Evolutionary conservation across 2,329 filamentous ascomycete species (phyloP), one percentile per base, ranked within the genome.

Genomic region (Monosporascus sp.): DNA sequence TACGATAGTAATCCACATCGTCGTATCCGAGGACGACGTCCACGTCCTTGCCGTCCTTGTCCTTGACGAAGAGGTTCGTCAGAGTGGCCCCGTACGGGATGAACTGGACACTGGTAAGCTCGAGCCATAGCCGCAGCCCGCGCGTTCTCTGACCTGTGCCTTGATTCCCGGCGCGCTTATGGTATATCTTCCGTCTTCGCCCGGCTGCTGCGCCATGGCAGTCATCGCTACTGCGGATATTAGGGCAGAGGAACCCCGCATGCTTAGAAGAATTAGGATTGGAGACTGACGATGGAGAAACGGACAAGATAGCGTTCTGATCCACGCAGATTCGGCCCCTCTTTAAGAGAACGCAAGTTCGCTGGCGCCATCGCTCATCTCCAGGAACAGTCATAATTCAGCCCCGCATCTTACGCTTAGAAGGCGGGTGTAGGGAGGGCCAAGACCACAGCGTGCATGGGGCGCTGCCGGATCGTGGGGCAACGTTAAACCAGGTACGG

Each of bases 1-100:
- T 57, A 76, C 74, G 74, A 65, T 86, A 86, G 64, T 79, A 79
- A 22, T 72, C 74, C 24, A 77, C 75, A 62, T 85, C 81, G 63
- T 86, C 82, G 64, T 82, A 86, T 8, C 83, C 83, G 9, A 87
- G 74, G 2, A 87, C 82, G 37, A 86, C 77, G 56, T 86, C 83
- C 49, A 85, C 76, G 60, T 83, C 78, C 20, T 81, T 71, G 52
- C 82, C 82, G 51, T 82, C 73, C 60, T 81, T 82, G 67, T 85
- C 83, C 56, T 79, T 79, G 60, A 86, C 78, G 66, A 81, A 86
- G 22, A 87, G 72, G 64, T 86, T 86, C 47, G 80, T 79, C 57
- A 86, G 73, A 41, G 76, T 79, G 6, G 83, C 83, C 52, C 81
- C 83, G 63, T 86, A 68, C 5, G 63, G 59, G 45, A 68, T 69